These are phyloP conservation scores for Rickenella mellea DNA, from an alignment of 768 basidiomycete species.

Conservation along the genomic window DNA sequence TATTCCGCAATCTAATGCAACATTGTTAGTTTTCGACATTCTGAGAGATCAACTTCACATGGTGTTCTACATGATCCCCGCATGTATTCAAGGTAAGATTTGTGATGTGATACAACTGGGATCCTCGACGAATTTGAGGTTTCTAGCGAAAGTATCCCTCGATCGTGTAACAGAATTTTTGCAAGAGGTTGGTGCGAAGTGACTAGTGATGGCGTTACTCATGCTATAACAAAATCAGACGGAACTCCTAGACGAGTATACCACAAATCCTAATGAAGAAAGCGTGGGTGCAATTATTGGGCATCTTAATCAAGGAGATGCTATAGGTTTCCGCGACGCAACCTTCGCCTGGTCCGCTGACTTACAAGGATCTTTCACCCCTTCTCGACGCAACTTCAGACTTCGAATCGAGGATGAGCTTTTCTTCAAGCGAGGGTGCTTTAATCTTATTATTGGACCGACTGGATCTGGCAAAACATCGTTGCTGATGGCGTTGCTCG, in stretches of 20 bases:
- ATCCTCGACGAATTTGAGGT: slow-evolving; percentile 12
- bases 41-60: slow-evolving; percentile 39
- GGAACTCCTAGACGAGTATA: slow-evolving; percentile 36
- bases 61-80: slow-evolving; percentile 23
- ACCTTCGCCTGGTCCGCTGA: slow-evolving; percentile 47
- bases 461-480: slow-evolving; percentile 10
- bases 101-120: slow-evolving; percentile 12
- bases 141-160: slow-evolving; percentile 51
- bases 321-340: slow-evolving; percentile 45
- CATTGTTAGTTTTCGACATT: slow-evolving; percentile 47
- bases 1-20: slow-evolving; percentile 30
- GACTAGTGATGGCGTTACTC: background rate
- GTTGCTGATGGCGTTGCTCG: slow-evolving; percentile 16
- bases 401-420: slow-evolving; percentile 41
- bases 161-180: slow-evolving; percentile 46
- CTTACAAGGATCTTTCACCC: slow-evolving; percentile 25
- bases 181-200: slow-evolving; percentile 15
- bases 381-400: slow-evolving; percentile 36
- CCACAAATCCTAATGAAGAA: slow-evolving; percentile 11
- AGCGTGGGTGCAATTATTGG: slow-evolving; percentile 1
- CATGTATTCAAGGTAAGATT: slow-evolving; percentile 12
- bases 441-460: slow-evolving; percentile 12
- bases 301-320: slow-evolving; percentile 13
- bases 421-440: slow-evolving; percentile 8
- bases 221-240: slow-evolving; percentile 20